Conservation (phyloP, 495 filamentous ascomycete genomes). For the Neurospora sp. region DNA sequence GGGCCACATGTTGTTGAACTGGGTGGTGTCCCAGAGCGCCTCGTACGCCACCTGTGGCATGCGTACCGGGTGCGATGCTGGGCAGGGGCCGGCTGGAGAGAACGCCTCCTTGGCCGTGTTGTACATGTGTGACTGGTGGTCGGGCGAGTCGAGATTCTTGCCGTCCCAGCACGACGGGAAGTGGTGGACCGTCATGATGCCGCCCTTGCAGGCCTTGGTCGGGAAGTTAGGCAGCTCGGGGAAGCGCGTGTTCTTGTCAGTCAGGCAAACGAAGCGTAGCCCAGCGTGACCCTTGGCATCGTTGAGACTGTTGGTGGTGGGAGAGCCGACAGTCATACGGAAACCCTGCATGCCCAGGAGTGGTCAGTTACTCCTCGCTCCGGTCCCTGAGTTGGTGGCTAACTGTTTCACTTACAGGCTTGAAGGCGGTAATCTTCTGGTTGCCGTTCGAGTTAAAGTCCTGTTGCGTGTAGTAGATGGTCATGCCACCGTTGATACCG, state of each 20-base stretch:
- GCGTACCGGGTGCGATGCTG: constrained; percentile 39
- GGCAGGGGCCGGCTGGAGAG: constrained; percentile 34
- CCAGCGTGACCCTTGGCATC: constrained; percentile 27
- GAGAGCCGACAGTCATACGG: constrained; percentile 44
- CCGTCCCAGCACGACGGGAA: constrained; percentile 51
- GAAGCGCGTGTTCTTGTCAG: constrained; percentile 30
- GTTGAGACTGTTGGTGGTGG: constrained; percentile 21
- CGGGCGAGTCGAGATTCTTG: constrained; percentile 46
- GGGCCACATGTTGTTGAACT: constrained; percentile 40
- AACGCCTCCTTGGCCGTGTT: constrained; percentile 35
- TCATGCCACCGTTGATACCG: constrained; percentile 40
- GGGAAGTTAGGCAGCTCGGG: constrained; percentile 40
- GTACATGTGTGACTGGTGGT: constrained; percentile 48
- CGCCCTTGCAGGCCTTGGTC: constrained; percentile 30
- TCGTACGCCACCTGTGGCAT: constrained; percentile 42
- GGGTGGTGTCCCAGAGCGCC: constrained; percentile 41
- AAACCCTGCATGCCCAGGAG: constrained; percentile 29
- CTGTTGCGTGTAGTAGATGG: constrained; percentile 39
- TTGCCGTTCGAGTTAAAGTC: constrained; percentile 33
- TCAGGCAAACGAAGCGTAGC: constrained; percentile 39
- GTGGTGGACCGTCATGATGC: constrained; percentile 44
- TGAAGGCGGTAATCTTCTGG: constrained; percentile 37
- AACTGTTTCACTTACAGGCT: constrained; percentile 25
- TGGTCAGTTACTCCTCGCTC: constrained; percentile 3
- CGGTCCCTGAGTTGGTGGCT: neutral